Base-by-base conservation (phyloP, 805 yeast genomes). In the Metschnikowia baotianmanensis region DNA sequence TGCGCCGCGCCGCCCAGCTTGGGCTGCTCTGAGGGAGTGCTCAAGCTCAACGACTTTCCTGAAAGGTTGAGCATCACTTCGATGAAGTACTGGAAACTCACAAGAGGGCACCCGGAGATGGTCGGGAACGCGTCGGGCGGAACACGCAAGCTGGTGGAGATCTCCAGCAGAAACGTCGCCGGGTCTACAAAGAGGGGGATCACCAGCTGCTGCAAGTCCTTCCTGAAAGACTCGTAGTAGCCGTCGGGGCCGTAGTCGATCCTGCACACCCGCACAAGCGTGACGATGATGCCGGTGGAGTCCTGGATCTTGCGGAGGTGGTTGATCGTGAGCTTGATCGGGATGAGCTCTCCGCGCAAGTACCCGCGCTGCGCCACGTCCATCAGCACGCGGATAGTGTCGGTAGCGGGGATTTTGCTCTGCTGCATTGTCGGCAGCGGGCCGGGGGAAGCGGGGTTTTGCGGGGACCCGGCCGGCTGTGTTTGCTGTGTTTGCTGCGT, bases 51-150 rank as follows among this genome's bases (percentile, higher is more conserved):
- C 4, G 65, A 59, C 72, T 76, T 80, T 17, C 83, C 86, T 2
- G 90, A 80, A 30, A 90, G 63, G 55, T 89, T 89, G n/a, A 86
- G 78, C 42, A 87, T 71, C 3, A 85, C 89, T 58, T 89, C 97
- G 12, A 89, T 66, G 56, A 83, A 86, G 58, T 90, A 89, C 56
- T 86, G 91, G 60, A 89, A 89, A 3, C 88, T 74, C 7, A 88
- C 87, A 34, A 82, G 63, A 2, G 78, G 79, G 37, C 86, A 77
- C 1, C 85, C 84, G 13, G 77, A 72, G 11, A 87, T 85, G 0
- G 96, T 86, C 1, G 96, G 95, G 57, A 89, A 87, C 0, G 86
- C 81, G 52, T 89, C 96, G 0, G 84, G 77, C 0, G 97, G 96
- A 0, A 89, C 81, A 46, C 81, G 70, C 16, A 89, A 61, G 29